A percentile compares a stretch with the other conserved stretches of the same genome.
phyloP scores from a whole-genome alignment of 768 basidiomycete genomes.

The Pleurotus platypus region DNA sequence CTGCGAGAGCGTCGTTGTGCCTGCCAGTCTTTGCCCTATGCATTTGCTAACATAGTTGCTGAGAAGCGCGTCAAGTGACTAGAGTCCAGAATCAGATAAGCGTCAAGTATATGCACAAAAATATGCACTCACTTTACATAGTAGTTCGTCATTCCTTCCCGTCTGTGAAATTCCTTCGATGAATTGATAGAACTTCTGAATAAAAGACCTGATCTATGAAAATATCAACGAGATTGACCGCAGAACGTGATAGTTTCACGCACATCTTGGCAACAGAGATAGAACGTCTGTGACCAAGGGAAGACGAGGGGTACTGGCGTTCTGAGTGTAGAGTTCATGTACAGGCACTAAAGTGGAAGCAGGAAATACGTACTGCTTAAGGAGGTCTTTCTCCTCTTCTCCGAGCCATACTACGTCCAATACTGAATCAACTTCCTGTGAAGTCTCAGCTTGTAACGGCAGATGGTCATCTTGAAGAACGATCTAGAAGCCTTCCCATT shows the following conservation, averaged over 20 bases:
- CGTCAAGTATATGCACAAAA: not conserved
- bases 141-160: slow-evolving; percentile 84
- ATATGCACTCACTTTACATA: slow-evolving; percentile 65
- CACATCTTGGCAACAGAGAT: slow-evolving; percentile 90
- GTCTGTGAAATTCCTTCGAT: slow-evolving; percentile 93
- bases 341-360: not conserved
- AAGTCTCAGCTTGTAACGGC: slow-evolving; percentile 71
- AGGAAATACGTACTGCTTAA: slow-evolving; percentile 43
- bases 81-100: slow-evolving; percentile 7
- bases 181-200: slow-evolving; percentile 95
- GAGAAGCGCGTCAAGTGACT: slow-evolving; percentile 88
- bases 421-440: slow-evolving; percentile 64
- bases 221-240: not conserved
- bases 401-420: slow-evolving; percentile 83
- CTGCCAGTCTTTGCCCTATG: slow-evolving; percentile 69
- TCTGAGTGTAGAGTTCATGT: slow-evolving; percentile 33
- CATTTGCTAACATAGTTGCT: slow-evolving; percentile 72
- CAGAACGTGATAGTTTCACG: slow-evolving; percentile 10
- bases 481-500: slow-evolving; percentile 44
- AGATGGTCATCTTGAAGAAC: slow-evolving; percentile 84
- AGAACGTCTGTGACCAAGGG: slow-evolving; percentile 95
- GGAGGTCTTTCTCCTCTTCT: slow-evolving; percentile 56
- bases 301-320: slow-evolving; percentile 63
- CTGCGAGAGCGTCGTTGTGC: slow-evolving; percentile 80
- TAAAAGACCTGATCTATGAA: slow-evolving; percentile 75